Percentiles rank a stretch among this genome's conserved stretches.
Evolutionary conservation across 2,329 filamentous ascomycete species (phyloP).

Genomic region (Aspergillus fructus): DNA sequence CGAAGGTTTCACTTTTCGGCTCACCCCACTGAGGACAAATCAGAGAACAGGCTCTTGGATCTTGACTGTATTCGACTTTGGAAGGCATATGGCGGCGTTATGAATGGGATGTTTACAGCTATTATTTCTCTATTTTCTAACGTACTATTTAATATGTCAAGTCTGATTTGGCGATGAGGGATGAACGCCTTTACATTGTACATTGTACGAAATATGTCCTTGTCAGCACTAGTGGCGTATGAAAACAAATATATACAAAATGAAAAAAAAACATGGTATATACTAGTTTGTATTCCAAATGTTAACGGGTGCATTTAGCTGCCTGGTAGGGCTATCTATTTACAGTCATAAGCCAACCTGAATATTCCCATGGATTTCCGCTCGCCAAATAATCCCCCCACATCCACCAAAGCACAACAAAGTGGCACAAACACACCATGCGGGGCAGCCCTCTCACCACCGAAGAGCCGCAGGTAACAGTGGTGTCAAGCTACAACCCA

Average conservation of each 20-base stretch:
- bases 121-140: not conserved
- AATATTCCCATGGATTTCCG: not conserved
- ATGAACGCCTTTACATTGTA: slow-evolving; percentile 5
- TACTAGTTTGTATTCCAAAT: not conserved
- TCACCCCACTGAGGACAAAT: slow-evolving; percentile 4
- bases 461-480: not conserved
- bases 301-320: not conserved
- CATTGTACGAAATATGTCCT: slow-evolving; percentile 7
- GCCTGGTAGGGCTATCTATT: not conserved
- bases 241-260: not conserved
- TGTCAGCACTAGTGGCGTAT: not conserved
- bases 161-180: slow-evolving; percentile 6
- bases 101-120: slow-evolving; percentile 10
- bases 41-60: slow-evolving; percentile 12
- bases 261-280: no score
- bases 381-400: not conserved
- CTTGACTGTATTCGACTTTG: slow-evolving; percentile 19
- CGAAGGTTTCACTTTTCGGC: slow-evolving; percentile 1
- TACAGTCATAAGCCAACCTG: not conserved
- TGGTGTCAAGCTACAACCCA: not conserved
- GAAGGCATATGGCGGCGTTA: slow-evolving; percentile 24
- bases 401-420: not conserved
- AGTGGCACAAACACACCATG: not conserved
- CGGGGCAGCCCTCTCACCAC: not conserved
- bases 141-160: slow-evolving; percentile 5